A percentile compares a stretch with the other conserved stretches of the same genome.
Conservation (phyloP, 768 basidiomycete genomes). For the Suillus tomentosus region DNA sequence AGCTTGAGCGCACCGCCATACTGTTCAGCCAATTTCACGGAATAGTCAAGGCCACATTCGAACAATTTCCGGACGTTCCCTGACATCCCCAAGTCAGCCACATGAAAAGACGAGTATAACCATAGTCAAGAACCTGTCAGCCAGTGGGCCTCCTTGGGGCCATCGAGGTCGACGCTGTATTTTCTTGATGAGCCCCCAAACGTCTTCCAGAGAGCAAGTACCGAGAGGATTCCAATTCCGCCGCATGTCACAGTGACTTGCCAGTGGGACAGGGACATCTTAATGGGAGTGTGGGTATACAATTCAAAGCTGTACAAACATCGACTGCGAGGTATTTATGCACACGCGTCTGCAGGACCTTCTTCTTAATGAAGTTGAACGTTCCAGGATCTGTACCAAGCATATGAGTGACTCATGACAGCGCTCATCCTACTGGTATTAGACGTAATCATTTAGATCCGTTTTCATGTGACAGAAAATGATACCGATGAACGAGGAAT, state of each 20-base stretch:
- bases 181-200: neutral
- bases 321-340: too few species aligned
- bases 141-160: neutral
- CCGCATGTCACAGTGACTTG: neutral
- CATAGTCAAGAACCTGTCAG: neutral
- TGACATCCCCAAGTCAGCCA: neutral
- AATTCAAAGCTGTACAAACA: neutral
- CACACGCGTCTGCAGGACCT: too few species aligned
- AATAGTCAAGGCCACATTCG: neutral
- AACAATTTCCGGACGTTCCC: neutral
- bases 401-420: too few species aligned
- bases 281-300: neutral
- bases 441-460: too few species aligned
- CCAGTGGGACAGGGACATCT: neutral
- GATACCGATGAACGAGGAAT: too few species aligned
- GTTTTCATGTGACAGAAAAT: too few species aligned
- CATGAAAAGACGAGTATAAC: neutral
- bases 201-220: neutral
- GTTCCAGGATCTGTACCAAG: too few species aligned
- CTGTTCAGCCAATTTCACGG: neutral
- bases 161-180: neutral
- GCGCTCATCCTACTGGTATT: too few species aligned
- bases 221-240: neutral
- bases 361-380: too few species aligned
- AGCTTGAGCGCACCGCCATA: constrained; percentile 4